phyloP scores from a whole-genome alignment of 495 filamentous ascomycete genomes.

The Barbatosphaeria neglecta region DNA sequence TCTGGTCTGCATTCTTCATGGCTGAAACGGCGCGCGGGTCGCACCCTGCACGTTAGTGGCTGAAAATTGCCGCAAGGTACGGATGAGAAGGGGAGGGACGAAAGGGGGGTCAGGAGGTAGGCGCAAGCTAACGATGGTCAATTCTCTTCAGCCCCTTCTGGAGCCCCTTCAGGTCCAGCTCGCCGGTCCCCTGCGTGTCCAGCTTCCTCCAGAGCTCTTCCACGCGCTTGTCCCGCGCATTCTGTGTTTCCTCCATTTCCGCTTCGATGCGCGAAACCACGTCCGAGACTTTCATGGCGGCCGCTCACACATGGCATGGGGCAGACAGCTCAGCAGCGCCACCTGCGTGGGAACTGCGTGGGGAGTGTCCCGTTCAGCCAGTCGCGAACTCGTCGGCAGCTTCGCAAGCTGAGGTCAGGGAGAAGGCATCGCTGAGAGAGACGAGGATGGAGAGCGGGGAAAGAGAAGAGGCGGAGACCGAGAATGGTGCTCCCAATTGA shows the following conservation, averaged over 20 bases:
- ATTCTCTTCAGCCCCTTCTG: conserved; percentile 77
- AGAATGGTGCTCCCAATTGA: background rate
- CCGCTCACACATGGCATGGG: conserved; percentile 21
- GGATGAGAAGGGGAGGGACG: background rate
- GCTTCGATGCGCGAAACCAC: conserved; percentile 28
- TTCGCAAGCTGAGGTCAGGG: conserved; percentile 7
- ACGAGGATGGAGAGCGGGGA: background rate
- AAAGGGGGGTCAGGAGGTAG: conserved; percentile 3
- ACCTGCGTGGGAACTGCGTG: conserved; percentile 10
- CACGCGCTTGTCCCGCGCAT: conserved; percentile 63
- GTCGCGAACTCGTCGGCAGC: background rate
- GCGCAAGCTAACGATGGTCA: conserved; percentile 68
- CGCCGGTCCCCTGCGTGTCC: conserved; percentile 62
- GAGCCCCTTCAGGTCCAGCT: conserved; percentile 70
- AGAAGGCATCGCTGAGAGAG: conserved; percentile 18
- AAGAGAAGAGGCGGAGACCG: background rate
- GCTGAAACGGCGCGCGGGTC: conserved; percentile 42
- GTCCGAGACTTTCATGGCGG: conserved; percentile 30
- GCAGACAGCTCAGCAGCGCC: no score
- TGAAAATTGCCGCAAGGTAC: background rate
- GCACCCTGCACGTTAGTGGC: conserved; percentile 13
- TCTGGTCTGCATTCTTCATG: conserved; percentile 83
- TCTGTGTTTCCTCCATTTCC: conserved; percentile 51
- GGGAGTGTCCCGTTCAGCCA: conserved; percentile 3
- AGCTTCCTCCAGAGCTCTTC: conserved; percentile 70